Conservation (phyloP, 495 filamentous ascomycete species). For the Aspergillus sparsus region DNA sequence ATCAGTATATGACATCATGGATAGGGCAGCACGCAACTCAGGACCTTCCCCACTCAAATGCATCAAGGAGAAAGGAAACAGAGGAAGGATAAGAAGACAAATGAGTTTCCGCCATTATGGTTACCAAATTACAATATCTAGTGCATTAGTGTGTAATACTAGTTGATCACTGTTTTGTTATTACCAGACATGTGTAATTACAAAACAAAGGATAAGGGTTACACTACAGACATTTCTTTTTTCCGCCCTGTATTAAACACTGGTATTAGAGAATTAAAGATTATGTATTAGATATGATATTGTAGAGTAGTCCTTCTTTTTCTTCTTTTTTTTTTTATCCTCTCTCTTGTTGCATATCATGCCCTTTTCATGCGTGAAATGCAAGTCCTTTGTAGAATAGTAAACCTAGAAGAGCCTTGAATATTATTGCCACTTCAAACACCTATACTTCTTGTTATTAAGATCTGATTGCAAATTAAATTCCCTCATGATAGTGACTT, state of each 20-base stretch:
- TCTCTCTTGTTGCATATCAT: no score
- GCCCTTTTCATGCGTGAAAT: no score
- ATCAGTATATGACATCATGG: conserved; percentile 24
- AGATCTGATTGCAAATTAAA: no score
- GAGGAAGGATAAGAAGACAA: conserved; percentile 13
- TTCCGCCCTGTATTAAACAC: background rate
- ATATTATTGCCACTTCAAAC: no score
- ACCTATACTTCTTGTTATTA: no score
- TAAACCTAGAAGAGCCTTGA: no score
- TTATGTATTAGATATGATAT: background rate
- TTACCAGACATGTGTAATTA: conserved; percentile 2
- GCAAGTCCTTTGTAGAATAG: no score
- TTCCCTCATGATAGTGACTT: no score
- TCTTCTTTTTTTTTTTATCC: background rate
- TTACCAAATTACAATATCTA: conserved; percentile 14
- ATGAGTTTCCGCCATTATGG: conserved; percentile 15
- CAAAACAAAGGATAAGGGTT: background rate
- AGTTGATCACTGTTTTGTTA: conserved; percentile 1
- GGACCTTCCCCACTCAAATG: conserved; percentile 8
- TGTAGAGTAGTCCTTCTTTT: background rate
- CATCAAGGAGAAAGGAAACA: background rate
- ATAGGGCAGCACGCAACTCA: conserved; percentile 21
- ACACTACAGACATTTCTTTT: background rate
- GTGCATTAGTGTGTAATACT: conserved; percentile 7
- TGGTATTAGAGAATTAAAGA: background rate